These are phyloP conservation scores for Eucalyptus viminalis DNA, from an alignment of 345 rosid species.

Conservation along the genomic window DNA sequence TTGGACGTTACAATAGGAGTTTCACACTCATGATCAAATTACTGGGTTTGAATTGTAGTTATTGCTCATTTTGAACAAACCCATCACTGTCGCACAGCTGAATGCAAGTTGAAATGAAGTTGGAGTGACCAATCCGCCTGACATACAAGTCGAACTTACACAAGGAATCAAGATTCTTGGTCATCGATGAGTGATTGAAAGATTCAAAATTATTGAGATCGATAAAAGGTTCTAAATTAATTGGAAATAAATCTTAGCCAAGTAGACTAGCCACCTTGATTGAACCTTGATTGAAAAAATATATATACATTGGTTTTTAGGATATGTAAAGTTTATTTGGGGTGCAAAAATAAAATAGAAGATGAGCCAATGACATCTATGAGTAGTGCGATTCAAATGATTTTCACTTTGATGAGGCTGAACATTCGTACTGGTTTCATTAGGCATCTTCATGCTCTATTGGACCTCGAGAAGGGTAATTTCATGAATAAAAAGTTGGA, in stretches of 20 bases:
- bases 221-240: background rate
- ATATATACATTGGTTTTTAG: background rate
- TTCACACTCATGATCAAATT: background rate
- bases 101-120: background rate
- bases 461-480: background rate
- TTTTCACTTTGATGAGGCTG: background rate
- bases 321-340: background rate
- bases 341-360: background rate
- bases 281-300: background rate
- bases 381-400: background rate
- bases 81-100: background rate
- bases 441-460: background rate
- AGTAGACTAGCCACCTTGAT: background rate
- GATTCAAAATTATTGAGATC: background rate
- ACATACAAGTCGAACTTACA: background rate
- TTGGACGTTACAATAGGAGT: background rate
- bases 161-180: background rate
- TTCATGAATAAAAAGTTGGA: background rate
- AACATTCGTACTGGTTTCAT: background rate
- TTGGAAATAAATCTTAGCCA: background rate
- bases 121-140: background rate
- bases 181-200: background rate
- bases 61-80: background rate
- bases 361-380: background rate
- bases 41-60: background rate